phyloP scores from a whole-genome alignment of 768 basidiomycete genomes.

The Mycena vitilis region DNA sequence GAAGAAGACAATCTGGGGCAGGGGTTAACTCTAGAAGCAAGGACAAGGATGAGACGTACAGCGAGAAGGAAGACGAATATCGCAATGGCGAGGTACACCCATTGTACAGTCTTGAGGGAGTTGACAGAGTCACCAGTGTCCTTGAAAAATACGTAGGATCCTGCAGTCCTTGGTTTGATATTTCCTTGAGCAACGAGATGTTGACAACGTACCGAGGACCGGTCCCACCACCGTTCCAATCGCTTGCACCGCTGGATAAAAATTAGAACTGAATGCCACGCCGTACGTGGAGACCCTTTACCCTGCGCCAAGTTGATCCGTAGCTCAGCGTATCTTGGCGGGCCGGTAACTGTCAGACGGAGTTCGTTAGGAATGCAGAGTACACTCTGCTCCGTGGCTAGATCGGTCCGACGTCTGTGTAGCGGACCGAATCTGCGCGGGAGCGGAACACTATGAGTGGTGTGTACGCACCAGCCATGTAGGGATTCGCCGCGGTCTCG shows the following conservation, averaged over 20 bases:
- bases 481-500: conserved; percentile 50
- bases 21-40: background rate
- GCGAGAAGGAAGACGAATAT: conserved; percentile 48
- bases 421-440: too few species aligned
- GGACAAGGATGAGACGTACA: background rate
- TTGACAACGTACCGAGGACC: conserved; percentile 39
- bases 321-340: conserved; percentile 47
- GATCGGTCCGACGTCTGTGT: too few species aligned
- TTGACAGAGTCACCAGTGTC: conserved; percentile 45
- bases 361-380: too few species aligned
- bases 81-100: conserved; percentile 49
- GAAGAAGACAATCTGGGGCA: conserved; percentile 42
- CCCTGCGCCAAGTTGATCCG: conserved; percentile 49
- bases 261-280: too few species aligned
- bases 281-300: too few species aligned
- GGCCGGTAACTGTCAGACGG: conserved; percentile 42
- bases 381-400: too few species aligned
- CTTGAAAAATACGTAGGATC: conserved; percentile 50
- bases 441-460: too few species aligned
- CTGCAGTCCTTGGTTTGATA: background rate
- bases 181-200: background rate
- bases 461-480: conserved; percentile 45
- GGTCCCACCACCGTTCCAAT: conserved; percentile 49
- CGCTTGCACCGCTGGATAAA: conserved; percentile 41
- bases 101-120: conserved; percentile 48